Percentiles rank a stretch among this genome's conserved stretches.
These are phyloP conservation scores for Pichia sp. DNA, from an alignment of 1,139 yeast genomes.

Conservation along the genomic window DNA sequence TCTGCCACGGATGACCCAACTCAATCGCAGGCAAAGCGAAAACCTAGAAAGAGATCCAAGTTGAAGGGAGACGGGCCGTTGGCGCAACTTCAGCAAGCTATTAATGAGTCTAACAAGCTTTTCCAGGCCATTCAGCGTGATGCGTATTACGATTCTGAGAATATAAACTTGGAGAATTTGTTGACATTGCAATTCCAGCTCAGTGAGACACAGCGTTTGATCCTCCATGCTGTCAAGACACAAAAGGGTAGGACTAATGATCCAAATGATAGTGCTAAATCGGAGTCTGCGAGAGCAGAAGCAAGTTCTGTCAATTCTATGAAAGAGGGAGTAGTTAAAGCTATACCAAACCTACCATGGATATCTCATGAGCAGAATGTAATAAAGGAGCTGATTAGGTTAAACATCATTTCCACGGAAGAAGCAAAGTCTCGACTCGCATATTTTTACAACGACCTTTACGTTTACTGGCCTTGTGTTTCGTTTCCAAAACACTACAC, in stretches of 20 bases:
- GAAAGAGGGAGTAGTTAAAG: conserved; percentile 34
- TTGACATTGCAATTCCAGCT: conserved; percentile 29
- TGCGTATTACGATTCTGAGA: conserved; percentile 17
- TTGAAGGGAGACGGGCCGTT: conserved; percentile 28
- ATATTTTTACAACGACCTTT: conserved; percentile 37
- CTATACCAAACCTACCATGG: conserved; percentile 35
- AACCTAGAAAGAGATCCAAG: conserved; percentile 30
- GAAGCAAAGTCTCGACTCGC: conserved; percentile 35
- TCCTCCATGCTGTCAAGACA: conserved; percentile 27
- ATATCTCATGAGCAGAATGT: conserved; percentile 41
- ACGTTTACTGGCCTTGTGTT: conserved; percentile 46
- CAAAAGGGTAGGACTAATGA: background rate
- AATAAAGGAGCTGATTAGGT: conserved; percentile 38
- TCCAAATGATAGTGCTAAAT: conserved; percentile 1
- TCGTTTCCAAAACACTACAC: conserved; percentile 37
- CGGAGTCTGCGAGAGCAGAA: background rate
- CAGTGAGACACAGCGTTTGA: conserved; percentile 29
- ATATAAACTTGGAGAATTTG: conserved; percentile 18
- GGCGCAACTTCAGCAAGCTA: conserved; percentile 26
- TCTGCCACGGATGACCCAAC: conserved; percentile 49
- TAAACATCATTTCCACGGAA: conserved; percentile 29
- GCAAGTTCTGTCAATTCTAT: conserved; percentile 32
- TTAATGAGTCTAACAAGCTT: conserved; percentile 23
- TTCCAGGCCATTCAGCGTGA: conserved; percentile 22
- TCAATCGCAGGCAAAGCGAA: conserved; percentile 26